Evolutionary conservation across 768 basidiomycete genomes (phyloP), one percentile per base, ranked within the genome.

Genomic region (Lentinula raphanica): DNA sequence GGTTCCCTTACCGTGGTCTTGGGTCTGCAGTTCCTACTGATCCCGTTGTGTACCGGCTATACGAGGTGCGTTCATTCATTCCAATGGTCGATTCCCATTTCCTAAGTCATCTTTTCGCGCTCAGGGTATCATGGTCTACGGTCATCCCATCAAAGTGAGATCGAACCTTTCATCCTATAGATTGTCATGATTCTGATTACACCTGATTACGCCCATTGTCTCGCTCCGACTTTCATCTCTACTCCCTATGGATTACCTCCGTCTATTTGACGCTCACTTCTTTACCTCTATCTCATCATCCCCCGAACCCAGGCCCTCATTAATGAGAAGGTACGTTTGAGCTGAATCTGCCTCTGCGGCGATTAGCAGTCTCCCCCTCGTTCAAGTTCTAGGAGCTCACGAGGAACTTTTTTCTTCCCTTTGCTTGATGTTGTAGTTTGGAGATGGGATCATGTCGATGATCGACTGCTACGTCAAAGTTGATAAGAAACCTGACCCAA

Each of bases 401-500:
- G n/a, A n/a, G n/a, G n/a, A n/a, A n/a, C n/a, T n/a, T n/a, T n/a
- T n/a, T n/a, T n/a, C n/a, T n/a, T n/a, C n/a, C n/a, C n/a, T n/a
- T n/a, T n/a, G n/a, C n/a, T 44, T 46, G 19, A 25, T 31, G 45
- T 23, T 58, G 2, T 62, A 89, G 87, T 92, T 91, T 61, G 90
- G 90, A 5, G 90, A 92, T 64, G 90, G 90, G 4, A 92, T 92
- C 60, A 91, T 92, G 88, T 88, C 87, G 19, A 89, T 92, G 87
- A 90, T 92, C 58, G 90, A 92, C 68, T 92, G 90, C 71, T 85
- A 81, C 63, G 78, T 92, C 60, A 77, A 76, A 48, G 75, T 92
- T 45, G 75, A 82, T 60, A 83, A 76, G 72, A 91, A 92, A 68
- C 76, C 79, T 15, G 82, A 91, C 64, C 88, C 88, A 15, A 88